These are phyloP conservation scores for Candida lessepsii DNA, from an alignment of 805 yeast species.

Conservation along the genomic window DNA sequence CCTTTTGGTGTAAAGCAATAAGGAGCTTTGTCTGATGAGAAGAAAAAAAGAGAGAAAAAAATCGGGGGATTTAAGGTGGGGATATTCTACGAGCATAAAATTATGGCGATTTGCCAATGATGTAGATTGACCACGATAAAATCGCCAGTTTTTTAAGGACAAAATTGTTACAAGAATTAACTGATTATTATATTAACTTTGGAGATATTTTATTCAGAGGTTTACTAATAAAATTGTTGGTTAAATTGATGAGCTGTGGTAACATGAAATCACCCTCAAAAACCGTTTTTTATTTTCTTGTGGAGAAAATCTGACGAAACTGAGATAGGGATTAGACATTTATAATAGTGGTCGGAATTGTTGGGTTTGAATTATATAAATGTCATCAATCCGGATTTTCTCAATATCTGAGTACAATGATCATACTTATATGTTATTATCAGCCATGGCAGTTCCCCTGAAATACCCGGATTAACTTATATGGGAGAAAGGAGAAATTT, in stretches of 20 bases:
- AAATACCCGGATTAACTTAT: conserved; percentile 1
- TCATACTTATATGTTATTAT: too few species aligned
- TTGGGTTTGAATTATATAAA: too few species aligned
- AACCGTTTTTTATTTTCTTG: conserved; percentile 7
- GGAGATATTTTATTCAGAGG: neutral
- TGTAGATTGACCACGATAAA: too few species aligned
- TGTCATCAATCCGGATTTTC: too few species aligned
- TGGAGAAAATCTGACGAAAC: conserved; percentile 2
- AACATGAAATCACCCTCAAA: conserved; percentile 4
- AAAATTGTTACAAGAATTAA: too few species aligned
- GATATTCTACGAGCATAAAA: conserved; percentile 4
- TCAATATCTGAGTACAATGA: too few species aligned
- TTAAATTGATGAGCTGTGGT: too few species aligned
- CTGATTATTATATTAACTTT: neutral
- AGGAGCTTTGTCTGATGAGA: conserved; percentile 4
- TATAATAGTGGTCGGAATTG: neutral
- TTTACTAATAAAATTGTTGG: too few species aligned
- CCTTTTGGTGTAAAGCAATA: neutral
- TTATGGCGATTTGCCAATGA: conserved; percentile 4
- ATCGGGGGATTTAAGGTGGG: conserved; percentile 7
- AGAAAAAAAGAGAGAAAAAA: conserved; percentile 5
- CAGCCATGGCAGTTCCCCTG: too few species aligned
- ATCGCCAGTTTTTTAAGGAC: too few species aligned
- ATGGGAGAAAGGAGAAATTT: conserved; percentile 5
- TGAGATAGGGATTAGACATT: conserved; percentile 1